Evolutionary conservation across 371 early-diverging fungal genomes (phyloP), one percentile per base, ranked within the genome.

Genomic region (Zancudomyces culisetae): DNA sequence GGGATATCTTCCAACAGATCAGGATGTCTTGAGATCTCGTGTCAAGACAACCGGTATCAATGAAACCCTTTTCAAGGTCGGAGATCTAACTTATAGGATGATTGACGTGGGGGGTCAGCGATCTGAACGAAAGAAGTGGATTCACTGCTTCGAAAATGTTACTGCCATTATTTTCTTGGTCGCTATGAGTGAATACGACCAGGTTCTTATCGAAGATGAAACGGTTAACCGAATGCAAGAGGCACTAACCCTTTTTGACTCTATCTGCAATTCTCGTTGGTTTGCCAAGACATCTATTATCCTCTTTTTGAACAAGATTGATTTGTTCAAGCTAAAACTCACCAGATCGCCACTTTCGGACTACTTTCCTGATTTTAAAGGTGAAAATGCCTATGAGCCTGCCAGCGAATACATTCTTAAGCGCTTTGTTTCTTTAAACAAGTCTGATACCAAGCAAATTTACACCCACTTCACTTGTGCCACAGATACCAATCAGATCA

Each of bases 21-120:
- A 90, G 66, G 89, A 89, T 60, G 80, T 89, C 19, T 65, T 89
- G 42, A 76, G 81, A 28, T 83, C 87, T 42, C 80, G 90, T 35
- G 84, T 87, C 59, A 87, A 85, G 65, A 83, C 90, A n/a, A 85
- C 90, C 2, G 89, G 89, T 30, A 87, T 89, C 54, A 77, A 77
- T 19, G 95, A 94, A 60, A 87, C 85, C 10, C 79, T 75, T 15
- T 94, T 94, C 69, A 57, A 70, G 27, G 78, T 89, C 55, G 86
- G 83, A 1, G 81, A 86, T 27, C 66, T 90, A 51, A 87, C 84
- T 10, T 87, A 87, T 62, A 71, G 84, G 48, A 87, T 93, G 87
- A 81, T 89, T 65, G 94, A 93, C 68, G 94, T 93, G 24, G 91
- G 94, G 47, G 94, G 94, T n/a, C 94, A 93, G 64, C 72, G 88